Conservation (phyloP, 2,329 filamentous ascomycete species). For the Aspergillus ruber region DNA sequence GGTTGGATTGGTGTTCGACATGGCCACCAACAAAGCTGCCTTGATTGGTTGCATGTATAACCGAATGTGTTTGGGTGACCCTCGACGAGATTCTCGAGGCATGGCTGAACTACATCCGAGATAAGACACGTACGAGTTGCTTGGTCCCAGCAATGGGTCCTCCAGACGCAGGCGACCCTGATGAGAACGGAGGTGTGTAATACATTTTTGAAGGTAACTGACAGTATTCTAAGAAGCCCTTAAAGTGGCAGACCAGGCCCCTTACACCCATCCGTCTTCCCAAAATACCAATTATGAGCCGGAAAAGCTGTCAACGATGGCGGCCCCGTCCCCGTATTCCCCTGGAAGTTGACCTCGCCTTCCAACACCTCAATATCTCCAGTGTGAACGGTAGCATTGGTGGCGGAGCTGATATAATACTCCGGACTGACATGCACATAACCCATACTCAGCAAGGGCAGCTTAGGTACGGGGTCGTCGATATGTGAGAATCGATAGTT, state of each 20-base stretch:
- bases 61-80: no score
- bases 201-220: background rate
- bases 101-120: no score
- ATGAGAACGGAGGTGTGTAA: background rate
- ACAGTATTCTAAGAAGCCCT: background rate
- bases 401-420: conserved; percentile 51
- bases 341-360: conserved; percentile 16
- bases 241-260: conserved; percentile 8
- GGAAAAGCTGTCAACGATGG: conserved; percentile 10
- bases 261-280: conserved; percentile 14
- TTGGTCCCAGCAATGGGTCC: no score
- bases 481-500: conserved; percentile 61
- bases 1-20: no score
- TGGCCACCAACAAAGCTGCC: no score
- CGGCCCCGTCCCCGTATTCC: conserved; percentile 19
- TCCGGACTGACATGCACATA: conserved; percentile 65
- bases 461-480: conserved; percentile 60
- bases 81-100: no score
- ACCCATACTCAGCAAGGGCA: conserved; percentile 56
- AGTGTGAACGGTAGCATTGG: conserved; percentile 13
- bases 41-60: no score
- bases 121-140: background rate
- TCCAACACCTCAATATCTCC: conserved; percentile 16
- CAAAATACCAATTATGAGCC: conserved; percentile 23
- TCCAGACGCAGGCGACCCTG: no score